phyloP scores from a whole-genome alignment of 805 yeast species.

The Kregervanrija fluxuum region DNA sequence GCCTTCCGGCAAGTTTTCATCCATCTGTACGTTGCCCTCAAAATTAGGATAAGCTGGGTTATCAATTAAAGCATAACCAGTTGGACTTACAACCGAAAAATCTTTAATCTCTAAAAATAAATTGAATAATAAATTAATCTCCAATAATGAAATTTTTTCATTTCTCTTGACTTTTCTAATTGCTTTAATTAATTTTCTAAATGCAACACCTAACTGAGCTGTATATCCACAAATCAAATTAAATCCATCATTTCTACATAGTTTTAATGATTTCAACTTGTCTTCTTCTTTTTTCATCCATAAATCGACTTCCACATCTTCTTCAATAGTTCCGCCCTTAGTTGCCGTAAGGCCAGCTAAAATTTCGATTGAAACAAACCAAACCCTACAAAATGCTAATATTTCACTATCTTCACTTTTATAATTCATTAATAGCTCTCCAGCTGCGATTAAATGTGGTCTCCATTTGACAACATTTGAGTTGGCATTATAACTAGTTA shows the following conservation, averaged over 20 bases:
- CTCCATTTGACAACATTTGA: slow-evolving; percentile 52
- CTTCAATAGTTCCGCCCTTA: slow-evolving; percentile 47
- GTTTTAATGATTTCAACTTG: slow-evolving; percentile 18
- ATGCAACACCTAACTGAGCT: slow-evolving; percentile 28
- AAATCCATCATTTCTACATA: slow-evolving; percentile 37
- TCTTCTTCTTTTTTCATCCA: slow-evolving; percentile 15
- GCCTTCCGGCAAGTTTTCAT: slow-evolving; percentile 17
- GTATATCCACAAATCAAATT: slow-evolving; percentile 45
- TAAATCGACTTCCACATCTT: slow-evolving; percentile 35
- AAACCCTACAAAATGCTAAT: slow-evolving; percentile 42
- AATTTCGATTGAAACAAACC: slow-evolving; percentile 51
- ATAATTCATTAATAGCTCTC: slow-evolving; percentile 39
- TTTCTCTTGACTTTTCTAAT: not conserved
- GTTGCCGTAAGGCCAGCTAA: slow-evolving; percentile 50
- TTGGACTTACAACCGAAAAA: slow-evolving; percentile 23
- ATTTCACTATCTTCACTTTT: not conserved
- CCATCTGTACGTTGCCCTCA: slow-evolving; percentile 17
- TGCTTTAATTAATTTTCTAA: slow-evolving; percentile 10
- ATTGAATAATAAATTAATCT: slow-evolving; percentile 7
- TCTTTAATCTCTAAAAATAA: slow-evolving; percentile 16
- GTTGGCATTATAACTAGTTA: slow-evolving; percentile 56
- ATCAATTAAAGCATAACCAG: slow-evolving; percentile 20
- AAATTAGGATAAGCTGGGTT: slow-evolving; percentile 6
- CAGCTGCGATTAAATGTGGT: slow-evolving; percentile 61
- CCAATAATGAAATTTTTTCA: not conserved